Evolutionary conservation across 352 stramenopile genomes (phyloP), one percentile per base, ranked within the genome.

Genomic region (Pythium myriotylum): DNA sequence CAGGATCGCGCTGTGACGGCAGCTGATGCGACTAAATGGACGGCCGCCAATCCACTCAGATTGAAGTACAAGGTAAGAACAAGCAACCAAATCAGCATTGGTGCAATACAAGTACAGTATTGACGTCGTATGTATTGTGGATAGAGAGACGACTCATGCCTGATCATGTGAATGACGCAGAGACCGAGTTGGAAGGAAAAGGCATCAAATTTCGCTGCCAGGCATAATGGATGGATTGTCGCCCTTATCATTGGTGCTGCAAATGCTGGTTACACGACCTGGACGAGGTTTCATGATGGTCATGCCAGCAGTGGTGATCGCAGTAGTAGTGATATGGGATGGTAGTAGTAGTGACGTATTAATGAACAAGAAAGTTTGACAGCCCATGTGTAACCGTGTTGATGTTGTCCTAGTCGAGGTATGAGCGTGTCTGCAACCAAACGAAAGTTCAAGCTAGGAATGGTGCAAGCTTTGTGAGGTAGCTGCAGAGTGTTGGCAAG

Each of bases 101-200:
- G 48, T 41, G 48, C 48, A 19, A 55, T 55, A 37, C 37, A 54
- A 39, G 27, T 17, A 35, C 9, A 35, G n/a, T 55, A 29, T 55
- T 55, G 48, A 55, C 48, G 48, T 55, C 48, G 48, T 55, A 41
- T 55, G 48, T 45, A 4, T 58, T 47, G 51, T 35, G 40, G n/a
- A 58, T 47, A 58, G 32, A 58, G 51, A 58, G 51, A 58, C 35
- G 51, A 45, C 32, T 48, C 51, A 47, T 58, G 51, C 51, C 51
- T 47, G 51, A 58, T 58, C 51, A 32, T 58, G 51, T 58, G 51
- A 58, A 58, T 58, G 51, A 58, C 47, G 51, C 51, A 58, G 51
- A 45, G 35, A 48, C 51, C 51, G 51, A 58, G 51, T 58, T 48
- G 35, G 51, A 58, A 29, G 29, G 35, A 32, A 58, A 58, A 27